Evolutionary conservation across 139 green algal species (phyloP), one percentile per base, ranked within the genome.

Genomic region (Monoraphidium neglectum): DNA sequence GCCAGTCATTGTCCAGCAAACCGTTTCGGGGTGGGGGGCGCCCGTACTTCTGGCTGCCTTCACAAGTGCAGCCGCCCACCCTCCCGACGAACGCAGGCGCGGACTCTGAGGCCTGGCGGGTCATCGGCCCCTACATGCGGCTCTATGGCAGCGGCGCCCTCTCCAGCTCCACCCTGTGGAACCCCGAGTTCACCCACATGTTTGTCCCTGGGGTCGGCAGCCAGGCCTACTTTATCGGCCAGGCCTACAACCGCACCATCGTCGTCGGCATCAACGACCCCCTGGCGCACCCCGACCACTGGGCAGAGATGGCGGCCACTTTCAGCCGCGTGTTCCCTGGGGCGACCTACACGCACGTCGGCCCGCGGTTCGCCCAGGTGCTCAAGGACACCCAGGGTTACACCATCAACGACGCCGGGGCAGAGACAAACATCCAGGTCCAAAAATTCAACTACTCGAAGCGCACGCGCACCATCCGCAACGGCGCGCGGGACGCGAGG

Each of bases 161-260:
- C 32, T 60, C 72, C 21, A 72, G 64, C 72, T 66, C 46, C 46
- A 46, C 62, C 30, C 61, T 78, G 30, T 66, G 64, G 21, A 78
- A 78, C 61, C 72, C 72, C 2, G 72, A 78, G 46, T 78, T 78
- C 72, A 64, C 65, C 2, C 72, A 78, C 47, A 72, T 72, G 21
- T 78, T 66, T 23, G 43, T 71, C 12, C 72, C 72, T 0, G 72
- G 72, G 24, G 32, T 78, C 21, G 72, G 72, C n/a, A 47, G 24
- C 26, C 6, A 72, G 0, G 33, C 62, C 2, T 78, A 66, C 61
- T n/a, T n/a, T n/a, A n/a, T n/a, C n/a, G n/a, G n/a, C n/a, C n/a
- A n/a, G n/a, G n/a, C n/a, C 43, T 78, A 64, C 61, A 57, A 56
- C 35, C 72, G 72, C 18, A 46, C 53, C 3, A 33, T 78, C 3